Base-by-base conservation (phyloP, 2,329 filamentous ascomycete genomes). In the Diaporthe sp. region DNA sequence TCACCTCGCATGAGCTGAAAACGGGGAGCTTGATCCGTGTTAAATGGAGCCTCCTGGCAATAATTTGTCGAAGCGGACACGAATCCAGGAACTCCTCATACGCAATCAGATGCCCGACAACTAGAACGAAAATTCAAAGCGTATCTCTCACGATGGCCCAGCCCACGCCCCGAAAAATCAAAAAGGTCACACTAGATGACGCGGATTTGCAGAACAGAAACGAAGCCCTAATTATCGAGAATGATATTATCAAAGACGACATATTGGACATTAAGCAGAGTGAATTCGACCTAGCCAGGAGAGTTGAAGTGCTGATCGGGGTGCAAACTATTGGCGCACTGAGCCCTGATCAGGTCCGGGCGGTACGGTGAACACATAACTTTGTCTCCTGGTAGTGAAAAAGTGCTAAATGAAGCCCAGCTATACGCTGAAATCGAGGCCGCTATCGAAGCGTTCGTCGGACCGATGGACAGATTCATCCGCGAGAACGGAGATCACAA, bases 191-290 rank as follows among this genome's bases (percentile, higher is more conserved):
- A 1, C 3, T 68, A 31, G 47, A 53, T 17, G 63, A 53, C 22
- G 20, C 6, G 22, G 31, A 68, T 6, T 4, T 20, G 31, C 0
- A 12, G 31, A 68, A 13, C 34, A 34, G 34, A 2, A 34, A 53
- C 3, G 44, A 53, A 20, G 63, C 31, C 20, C 20, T 53, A 10
- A 37, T 51, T 4, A 68, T 20, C 22, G 47, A 68, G 31, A 39
- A 20, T 20, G 63, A 20, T 0, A 1, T 9, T 10, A 22, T 68
- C 31, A 68, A 34, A 22, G 63, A 53, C 0, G 12, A 53, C 1
- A 1, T 68, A 2, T 0, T 5, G 7, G 7, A 68, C 1, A 6
- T 15, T 5, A 2, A n/a, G 7, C 2, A 39, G 3, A 4, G 2
- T 22, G 0, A 2, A 20, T 28, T 6, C 7, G 47, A 39, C 0